Evolutionary conservation across 306 rosid genomes (phyloP), one percentile per base, ranked within the genome.

Genomic region (Rosa persica): DNA sequence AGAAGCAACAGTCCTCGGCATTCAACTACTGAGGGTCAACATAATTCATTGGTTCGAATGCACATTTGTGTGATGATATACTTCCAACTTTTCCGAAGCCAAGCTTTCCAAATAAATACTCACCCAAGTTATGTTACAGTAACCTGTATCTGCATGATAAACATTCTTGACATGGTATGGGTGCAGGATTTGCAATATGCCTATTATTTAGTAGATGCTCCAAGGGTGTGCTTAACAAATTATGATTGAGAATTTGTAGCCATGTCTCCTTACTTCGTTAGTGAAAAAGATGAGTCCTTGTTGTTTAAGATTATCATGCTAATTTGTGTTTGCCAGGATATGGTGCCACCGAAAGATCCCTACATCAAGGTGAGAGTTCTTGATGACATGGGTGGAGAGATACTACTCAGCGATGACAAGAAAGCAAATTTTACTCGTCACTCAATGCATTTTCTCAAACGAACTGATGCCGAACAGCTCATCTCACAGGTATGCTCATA

Each of bases 271-370:
- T 9, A 48, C 3, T 7, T 17, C 2, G 17, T 49, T 27, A 30
- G 64, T 17, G 62, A 6, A 49, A 17, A 66, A 19, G 46, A 47
- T 15, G 23, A 27, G 60, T 46, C 19, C 25, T 15, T 51, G 30
- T 46, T 70, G 51, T 42, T 38, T 12, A 9, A 25, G 64, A 73
- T 73, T 22, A 22, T 20, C 22, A 12, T 13, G 23, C 57, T 54
- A 51, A 51, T 67, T 58, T 48, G 38, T 47, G 83, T 78, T 88
- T 87, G 77, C 74, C 83, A 94, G 97, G 98, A 94, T 81, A 89
- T 92, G 95, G 95, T 94, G 72, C 98, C 98, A 6, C 98, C 97
- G 38, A 94, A 94, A 81, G 98, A 94, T 83, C 98, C 98, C 49
- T 94, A 88, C 76, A 90, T 94, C 81, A 84, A 92, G 85, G 97